These are phyloP conservation scores for Cordyceps farinosa DNA, from an alignment of 2,329 filamentous ascomycete species.

Conservation along the genomic window DNA sequence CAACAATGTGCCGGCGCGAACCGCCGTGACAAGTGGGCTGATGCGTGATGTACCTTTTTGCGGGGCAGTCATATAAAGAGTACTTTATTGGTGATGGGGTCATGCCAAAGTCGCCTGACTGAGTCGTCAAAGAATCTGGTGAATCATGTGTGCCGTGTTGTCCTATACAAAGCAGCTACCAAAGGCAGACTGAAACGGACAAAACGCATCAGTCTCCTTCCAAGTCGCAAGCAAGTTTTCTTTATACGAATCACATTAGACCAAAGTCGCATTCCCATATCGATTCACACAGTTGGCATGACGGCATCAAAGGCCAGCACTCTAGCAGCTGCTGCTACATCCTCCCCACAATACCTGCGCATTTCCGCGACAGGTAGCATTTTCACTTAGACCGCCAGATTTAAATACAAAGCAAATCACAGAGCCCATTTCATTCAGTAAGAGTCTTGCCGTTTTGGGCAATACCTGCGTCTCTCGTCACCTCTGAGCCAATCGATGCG, in stretches of 20 bases:
- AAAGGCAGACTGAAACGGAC: too few relatives aligned
- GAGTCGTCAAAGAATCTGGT: too few relatives aligned
- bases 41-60: neutral
- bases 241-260: too few relatives aligned
- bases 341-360: neutral
- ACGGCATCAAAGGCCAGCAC: too few relatives aligned
- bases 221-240: too few relatives aligned
- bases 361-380: neutral
- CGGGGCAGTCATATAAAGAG: neutral
- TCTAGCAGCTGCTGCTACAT: neutral
- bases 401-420: neutral
- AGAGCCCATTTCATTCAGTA: neutral
- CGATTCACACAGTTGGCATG: too few relatives aligned
- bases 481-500: constrained; percentile 6
- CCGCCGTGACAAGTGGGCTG: neutral
- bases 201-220: too few relatives aligned
- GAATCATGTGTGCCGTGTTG: too few relatives aligned
- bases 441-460: neutral
- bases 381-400: neutral
- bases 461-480: neutral
- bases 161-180: too few relatives aligned
- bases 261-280: too few relatives aligned
- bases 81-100: neutral
- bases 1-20: constrained; percentile 3
- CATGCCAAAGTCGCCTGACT: too few relatives aligned